These are phyloP conservation scores for Xylaria hypoxylon DNA, from an alignment of 2,329 filamentous ascomycete genomes.

Conservation along the genomic window DNA sequence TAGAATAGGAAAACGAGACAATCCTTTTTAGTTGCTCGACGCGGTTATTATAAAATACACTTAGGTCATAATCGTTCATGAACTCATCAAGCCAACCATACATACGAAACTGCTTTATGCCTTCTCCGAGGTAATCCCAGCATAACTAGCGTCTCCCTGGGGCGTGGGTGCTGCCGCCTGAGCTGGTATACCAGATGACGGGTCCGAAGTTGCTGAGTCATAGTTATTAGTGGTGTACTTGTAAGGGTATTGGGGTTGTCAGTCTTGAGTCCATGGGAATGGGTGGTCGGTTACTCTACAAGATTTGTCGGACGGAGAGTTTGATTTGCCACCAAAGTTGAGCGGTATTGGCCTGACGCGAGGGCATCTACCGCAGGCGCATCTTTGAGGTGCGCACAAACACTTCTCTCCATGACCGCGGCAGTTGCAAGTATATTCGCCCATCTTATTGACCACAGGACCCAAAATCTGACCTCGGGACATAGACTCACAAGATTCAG, in stretches of 20 bases:
- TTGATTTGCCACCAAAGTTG: neutral
- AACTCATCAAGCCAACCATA: conserved; percentile 22
- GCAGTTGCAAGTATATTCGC: conserved; percentile 29
- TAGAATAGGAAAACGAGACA: neutral
- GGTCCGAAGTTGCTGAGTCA: conserved; percentile 16
- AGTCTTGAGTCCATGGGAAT: neutral
- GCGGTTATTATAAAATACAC: conserved; percentile 23
- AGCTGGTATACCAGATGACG: conserved; percentile 15
- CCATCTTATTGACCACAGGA: conserved; percentile 21
- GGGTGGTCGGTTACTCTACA: conserved; percentile 12
- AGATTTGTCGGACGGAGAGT: neutral
- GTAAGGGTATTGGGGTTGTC: neutral
- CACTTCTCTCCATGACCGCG: neutral
- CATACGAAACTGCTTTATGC: conserved; percentile 16
- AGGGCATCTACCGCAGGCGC: conserved; percentile 4
- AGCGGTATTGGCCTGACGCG: neutral
- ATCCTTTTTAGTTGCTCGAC: conserved; percentile 9
- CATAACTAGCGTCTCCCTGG: conserved; percentile 16
- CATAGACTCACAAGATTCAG: conserved; percentile 38
- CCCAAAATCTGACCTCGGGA: conserved; percentile 35
- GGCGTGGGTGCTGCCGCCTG: neutral
- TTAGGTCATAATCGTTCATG: conserved; percentile 39
- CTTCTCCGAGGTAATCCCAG: conserved; percentile 28
- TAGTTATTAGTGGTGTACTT: conserved; percentile 35
- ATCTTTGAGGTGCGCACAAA: neutral